Conservation (phyloP, 352 stramenopile genomes). For the Phytophthora tentaculata region DNA sequence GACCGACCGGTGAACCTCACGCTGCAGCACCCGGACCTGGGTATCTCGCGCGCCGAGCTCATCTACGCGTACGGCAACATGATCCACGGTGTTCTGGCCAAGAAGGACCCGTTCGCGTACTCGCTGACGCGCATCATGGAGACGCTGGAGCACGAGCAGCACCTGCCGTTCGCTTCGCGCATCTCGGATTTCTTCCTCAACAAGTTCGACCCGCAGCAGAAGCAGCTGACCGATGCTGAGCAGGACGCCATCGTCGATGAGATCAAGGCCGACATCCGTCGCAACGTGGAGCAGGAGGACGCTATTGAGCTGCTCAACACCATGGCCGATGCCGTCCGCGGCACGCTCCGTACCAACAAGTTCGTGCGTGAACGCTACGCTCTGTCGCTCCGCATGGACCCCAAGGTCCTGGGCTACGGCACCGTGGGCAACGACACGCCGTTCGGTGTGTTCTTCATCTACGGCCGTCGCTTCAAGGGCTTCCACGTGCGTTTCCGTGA, state of each 20-base stretch:
- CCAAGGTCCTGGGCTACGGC: conserved; percentile 80
- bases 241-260: conserved; percentile 53
- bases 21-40: conserved; percentile 90
- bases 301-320: conserved; percentile 77
- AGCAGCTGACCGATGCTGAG: conserved; percentile 50
- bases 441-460: conserved; percentile 97
- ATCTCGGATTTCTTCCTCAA: conserved; percentile 96
- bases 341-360: conserved; percentile 85
- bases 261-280: conserved; percentile 77
- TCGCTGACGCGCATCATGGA: conserved; percentile 95
- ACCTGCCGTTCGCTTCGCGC: conserved; percentile 90
- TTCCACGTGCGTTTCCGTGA: conserved; percentile 90
- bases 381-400: conserved; percentile 82
- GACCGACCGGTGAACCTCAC: conserved; percentile 78
- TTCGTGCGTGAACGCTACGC: conserved; percentile 84
- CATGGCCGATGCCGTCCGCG: conserved; percentile 79
- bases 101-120: conserved; percentile 95
- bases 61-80: conserved; percentile 96
- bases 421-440: conserved; percentile 90
- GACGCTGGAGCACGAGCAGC: conserved; percentile 91
- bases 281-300: conserved; percentile 78
- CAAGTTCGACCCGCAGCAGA: conserved; percentile 72
- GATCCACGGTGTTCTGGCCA: conserved; percentile 94
- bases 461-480: conserved; percentile 95
- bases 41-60: conserved; percentile 93